A percentile compares a stretch with the other conserved stretches of the same genome.
These are phyloP conservation scores for Fonsecaea erecta DNA, from an alignment of 2,329 filamentous ascomycete species.

Conservation along the genomic window DNA sequence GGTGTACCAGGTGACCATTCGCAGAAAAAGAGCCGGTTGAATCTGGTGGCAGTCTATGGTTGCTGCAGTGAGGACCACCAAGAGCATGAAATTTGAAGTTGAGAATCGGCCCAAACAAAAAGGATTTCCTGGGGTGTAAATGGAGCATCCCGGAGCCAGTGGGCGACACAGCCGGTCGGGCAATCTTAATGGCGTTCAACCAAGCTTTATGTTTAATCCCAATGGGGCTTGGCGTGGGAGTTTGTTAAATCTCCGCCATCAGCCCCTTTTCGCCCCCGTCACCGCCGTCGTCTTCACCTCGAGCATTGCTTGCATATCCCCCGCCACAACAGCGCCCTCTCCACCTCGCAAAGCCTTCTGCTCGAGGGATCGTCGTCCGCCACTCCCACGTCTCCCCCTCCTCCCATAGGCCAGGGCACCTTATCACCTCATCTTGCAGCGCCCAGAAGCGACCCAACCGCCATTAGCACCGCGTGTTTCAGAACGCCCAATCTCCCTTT, in stretches of 20 bases:
- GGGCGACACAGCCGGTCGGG: background rate
- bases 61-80: background rate
- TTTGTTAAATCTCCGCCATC: constrained; percentile 29
- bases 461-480: constrained; percentile 23
- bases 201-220: constrained; percentile 30
- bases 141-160: background rate
- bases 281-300: background rate
- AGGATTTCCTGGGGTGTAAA: background rate
- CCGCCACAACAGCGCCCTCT: background rate
- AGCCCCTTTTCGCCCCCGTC: constrained; percentile 13
- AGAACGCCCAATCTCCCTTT: constrained; percentile 23
- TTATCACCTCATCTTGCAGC: constrained; percentile 31
- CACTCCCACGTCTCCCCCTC: background rate
- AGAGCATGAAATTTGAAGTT: background rate
- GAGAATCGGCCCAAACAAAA: background rate
- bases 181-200: constrained; percentile 37
- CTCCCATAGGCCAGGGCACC: background rate
- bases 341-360: constrained; percentile 4
- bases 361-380: background rate
- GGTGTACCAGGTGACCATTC: background rate
- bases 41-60: background rate
- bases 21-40: background rate
- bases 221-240: constrained; percentile 10
- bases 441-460: constrained; percentile 6
- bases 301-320: constrained; percentile 15